A percentile compares a stretch with the other conserved stretches of the same genome.
These are phyloP conservation scores for Lantana camara DNA, from an alignment of 257 asterid species.

Conservation along the genomic window DNA sequence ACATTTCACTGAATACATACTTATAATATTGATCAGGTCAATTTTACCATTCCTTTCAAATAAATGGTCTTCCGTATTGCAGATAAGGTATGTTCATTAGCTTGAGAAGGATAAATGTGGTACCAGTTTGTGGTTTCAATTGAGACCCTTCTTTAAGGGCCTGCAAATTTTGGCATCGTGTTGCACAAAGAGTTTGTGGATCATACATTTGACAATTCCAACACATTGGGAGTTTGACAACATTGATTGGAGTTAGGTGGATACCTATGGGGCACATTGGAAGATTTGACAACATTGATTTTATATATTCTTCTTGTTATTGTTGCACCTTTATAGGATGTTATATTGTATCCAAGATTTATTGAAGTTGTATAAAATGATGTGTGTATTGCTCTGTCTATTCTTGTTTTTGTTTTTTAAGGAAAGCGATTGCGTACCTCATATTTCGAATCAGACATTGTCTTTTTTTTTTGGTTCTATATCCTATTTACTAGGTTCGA, in stretches of 20 bases:
- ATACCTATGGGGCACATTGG: constrained; percentile 11
- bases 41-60: background rate
- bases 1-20: background rate
- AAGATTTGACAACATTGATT: background rate
- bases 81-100: constrained; percentile 78
- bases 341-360: background rate
- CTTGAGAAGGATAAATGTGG: constrained; percentile 47
- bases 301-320: constrained; percentile 1
- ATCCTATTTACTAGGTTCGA: no score
- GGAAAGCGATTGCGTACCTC: no score
- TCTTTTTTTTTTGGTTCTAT: no score
- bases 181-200: background rate
- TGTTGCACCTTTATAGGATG: background rate
- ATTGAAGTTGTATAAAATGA: background rate
- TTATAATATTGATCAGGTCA: background rate
- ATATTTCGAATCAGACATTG: no score
- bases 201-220: constrained; percentile 1
- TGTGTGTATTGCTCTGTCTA: no score
- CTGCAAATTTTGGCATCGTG: constrained; percentile 3
- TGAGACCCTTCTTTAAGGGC: background rate
- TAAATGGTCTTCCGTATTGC: constrained; percentile 17
- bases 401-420: no score
- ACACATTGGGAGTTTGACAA: constrained; percentile 16
- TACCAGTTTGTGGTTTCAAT: no score
- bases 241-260: constrained; percentile 12